These are phyloP conservation scores for Brassica nigra DNA, from an alignment of 345 rosid genomes.

Conservation along the genomic window DNA sequence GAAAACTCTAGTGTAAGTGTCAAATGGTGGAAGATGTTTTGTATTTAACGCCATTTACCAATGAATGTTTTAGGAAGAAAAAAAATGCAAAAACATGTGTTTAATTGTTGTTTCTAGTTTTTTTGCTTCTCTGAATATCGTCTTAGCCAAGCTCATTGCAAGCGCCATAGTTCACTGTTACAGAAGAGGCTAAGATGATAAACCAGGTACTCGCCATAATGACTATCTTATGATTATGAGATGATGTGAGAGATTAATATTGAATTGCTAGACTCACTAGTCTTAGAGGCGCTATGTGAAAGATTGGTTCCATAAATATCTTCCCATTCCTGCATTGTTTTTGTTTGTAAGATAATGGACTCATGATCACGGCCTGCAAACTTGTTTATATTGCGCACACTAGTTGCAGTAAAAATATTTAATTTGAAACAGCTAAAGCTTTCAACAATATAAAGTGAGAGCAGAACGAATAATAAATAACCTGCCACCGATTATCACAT, in stretches of 20 bases:
- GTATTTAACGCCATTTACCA: neutral
- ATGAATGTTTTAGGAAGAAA: neutral
- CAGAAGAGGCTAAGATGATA: neutral
- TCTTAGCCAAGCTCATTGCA: neutral
- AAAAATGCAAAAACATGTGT: neutral
- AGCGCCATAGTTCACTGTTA: neutral
- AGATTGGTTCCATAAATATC: neutral
- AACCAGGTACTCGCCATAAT: neutral
- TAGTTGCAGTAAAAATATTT: too few relatives aligned
- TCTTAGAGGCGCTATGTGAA: neutral
- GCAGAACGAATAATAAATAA: too few relatives aligned
- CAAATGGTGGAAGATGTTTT: slow-evolving; percentile 21
- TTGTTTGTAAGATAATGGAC: too few relatives aligned
- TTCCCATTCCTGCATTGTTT: neutral
- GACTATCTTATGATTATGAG: neutral
- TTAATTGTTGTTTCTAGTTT: neutral
- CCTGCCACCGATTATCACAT: too few relatives aligned
- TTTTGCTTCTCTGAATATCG: neutral
- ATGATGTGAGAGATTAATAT: neutral
- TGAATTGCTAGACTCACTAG: neutral
- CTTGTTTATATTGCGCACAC: too few relatives aligned
- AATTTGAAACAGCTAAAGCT: too few relatives aligned
- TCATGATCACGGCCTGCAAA: too few relatives aligned
- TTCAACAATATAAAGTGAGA: too few relatives aligned
- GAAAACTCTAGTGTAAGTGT: slow-evolving; percentile 45